Conservation (phyloP, 768 basidiomycete species). For the Tricholoma bakamatsutake region DNA sequence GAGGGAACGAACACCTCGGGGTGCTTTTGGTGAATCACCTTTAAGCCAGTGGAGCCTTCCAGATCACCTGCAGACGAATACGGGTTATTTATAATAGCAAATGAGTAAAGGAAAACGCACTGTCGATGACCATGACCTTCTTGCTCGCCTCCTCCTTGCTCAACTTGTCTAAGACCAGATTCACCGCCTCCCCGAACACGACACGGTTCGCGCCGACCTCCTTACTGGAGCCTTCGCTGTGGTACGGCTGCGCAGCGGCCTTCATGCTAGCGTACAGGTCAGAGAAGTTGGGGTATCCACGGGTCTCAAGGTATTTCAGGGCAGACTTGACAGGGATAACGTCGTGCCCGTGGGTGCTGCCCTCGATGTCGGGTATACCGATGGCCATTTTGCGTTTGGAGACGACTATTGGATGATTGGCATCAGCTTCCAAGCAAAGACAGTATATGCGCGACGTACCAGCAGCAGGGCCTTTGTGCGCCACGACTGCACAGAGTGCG, state of each 20-base stretch:
- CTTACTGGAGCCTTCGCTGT: conserved; percentile 65
- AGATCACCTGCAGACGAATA: conserved; percentile 50
- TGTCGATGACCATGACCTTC: conserved; percentile 87
- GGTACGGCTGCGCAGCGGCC: conserved; percentile 46
- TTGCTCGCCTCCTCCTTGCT: conserved; percentile 69
- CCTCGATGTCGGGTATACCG: conserved; percentile 71
- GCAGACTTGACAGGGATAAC: conserved; percentile 81
- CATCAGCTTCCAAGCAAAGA: not conserved
- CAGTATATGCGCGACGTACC: conserved; percentile 31
- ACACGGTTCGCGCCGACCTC: conserved; percentile 79
- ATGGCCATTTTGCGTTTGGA: conserved; percentile 66
- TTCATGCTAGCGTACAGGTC: conserved; percentile 62
- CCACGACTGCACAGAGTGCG: conserved; percentile 50
- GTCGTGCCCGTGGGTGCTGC: conserved; percentile 76
- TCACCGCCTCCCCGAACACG: conserved; percentile 82
- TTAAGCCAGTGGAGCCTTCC: conserved; percentile 86
- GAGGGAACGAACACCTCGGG: conserved; percentile 82
- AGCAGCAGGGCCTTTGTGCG: conserved; percentile 71
- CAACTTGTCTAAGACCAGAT: conserved; percentile 66
- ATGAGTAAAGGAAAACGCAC: conserved; percentile 32
- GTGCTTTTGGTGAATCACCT: conserved; percentile 84
- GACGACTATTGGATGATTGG: conserved; percentile 41
- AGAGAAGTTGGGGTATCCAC: conserved; percentile 49
- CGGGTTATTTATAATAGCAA: conserved; percentile 1
- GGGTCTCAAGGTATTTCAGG: conserved; percentile 60